A percentile compares a stretch with the other conserved stretches of the same genome.
Evolutionary conservation across 1,284 basidiomycete species (phyloP).

Genomic region (Mycena sp.): DNA sequence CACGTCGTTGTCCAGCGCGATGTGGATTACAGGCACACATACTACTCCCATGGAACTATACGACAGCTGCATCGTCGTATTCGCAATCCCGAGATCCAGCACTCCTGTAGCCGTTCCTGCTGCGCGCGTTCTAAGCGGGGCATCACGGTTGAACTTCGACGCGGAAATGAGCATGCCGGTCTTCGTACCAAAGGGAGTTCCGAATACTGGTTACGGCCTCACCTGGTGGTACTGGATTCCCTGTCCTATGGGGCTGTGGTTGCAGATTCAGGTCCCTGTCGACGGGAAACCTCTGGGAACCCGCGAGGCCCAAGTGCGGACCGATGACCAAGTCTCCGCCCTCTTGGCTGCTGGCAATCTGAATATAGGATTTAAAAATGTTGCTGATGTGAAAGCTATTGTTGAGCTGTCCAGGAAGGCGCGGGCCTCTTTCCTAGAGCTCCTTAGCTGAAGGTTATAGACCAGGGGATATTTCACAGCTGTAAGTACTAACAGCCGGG

Average conservation of each 20-base stretch:
- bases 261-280: constrained; percentile 10
- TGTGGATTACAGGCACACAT: constrained; percentile 30
- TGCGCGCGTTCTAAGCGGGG: constrained; percentile 17
- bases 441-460: constrained; percentile 7
- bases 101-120: constrained; percentile 20
- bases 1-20: constrained; percentile 28
- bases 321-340: constrained; percentile 25
- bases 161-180: constrained; percentile 2
- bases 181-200: constrained; percentile 28
- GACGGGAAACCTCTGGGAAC: not conserved
- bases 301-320: not conserved
- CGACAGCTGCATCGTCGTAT: constrained; percentile 34
- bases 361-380: constrained; percentile 27
- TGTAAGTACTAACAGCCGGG: too few species aligned
- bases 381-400: constrained; percentile 28
- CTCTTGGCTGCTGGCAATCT: constrained; percentile 27
- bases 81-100: constrained; percentile 12
- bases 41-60: constrained; percentile 30
- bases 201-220: constrained; percentile 18
- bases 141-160: not conserved
- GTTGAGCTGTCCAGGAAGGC: constrained; percentile 19
- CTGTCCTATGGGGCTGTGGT: constrained; percentile 27
- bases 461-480: too few species aligned
- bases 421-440: constrained; percentile 13
- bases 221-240: constrained; percentile 37